Conservation (phyloP, 2,329 filamentous ascomycete genomes). For the Sporothrix globosa region DNA sequence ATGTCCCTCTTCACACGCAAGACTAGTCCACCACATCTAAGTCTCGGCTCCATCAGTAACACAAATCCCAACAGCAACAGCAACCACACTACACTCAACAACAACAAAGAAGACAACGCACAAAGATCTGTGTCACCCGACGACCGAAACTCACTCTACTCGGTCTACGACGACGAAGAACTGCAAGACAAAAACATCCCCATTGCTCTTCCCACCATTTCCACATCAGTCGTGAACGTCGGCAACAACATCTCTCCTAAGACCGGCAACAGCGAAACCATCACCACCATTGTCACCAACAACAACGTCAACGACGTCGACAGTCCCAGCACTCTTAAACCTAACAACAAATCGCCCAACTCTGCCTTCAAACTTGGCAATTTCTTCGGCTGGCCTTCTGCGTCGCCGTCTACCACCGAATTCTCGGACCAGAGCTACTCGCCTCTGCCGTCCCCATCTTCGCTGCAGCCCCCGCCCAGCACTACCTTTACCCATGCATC, state of each 20-base stretch:
- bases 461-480: constrained; percentile 32
- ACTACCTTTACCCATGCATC: constrained; percentile 49
- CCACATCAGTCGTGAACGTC: constrained; percentile 13
- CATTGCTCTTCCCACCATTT: constrained; percentile 26
- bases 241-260: constrained; percentile 7
- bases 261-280: constrained; percentile 10
- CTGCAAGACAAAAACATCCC: constrained; percentile 29
- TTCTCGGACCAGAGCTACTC: constrained; percentile 54
- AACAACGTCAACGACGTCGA: constrained; percentile 12
- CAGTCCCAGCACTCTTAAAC: constrained; percentile 36
- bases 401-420: constrained; percentile 53
- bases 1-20: constrained; percentile 58
- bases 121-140: constrained; percentile 28
- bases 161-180: constrained; percentile 33
- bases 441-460: constrained; percentile 53
- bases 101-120: constrained; percentile 43
- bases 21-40: constrained; percentile 57
- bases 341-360: constrained; percentile 56
- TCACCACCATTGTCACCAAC: constrained; percentile 14
- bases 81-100: constrained; percentile 24
- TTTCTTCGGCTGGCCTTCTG: constrained; percentile 59
- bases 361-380: constrained; percentile 53
- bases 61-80: constrained; percentile 28
- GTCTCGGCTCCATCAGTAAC: constrained; percentile 45
- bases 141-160: constrained; percentile 20